Evolutionary conservation across 2,329 filamentous ascomycete genomes (phyloP).

Genomic region (Penicillium sp.): DNA sequence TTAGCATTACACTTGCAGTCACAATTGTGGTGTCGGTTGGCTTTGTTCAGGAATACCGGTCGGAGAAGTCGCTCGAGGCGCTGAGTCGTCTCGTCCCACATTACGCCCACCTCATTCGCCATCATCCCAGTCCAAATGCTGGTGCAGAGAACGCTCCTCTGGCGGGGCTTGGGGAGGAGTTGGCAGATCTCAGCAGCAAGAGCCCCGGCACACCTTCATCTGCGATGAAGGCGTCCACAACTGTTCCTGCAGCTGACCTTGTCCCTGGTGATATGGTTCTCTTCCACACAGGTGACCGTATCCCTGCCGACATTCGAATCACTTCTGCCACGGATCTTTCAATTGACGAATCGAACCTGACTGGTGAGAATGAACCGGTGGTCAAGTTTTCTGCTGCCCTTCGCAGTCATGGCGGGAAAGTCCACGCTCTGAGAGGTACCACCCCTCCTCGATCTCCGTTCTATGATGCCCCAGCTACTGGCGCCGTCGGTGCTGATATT

Average conservation of each 20-base stretch:
- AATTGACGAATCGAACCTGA: conserved; percentile 95
- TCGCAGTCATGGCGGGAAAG: conserved; percentile 31
- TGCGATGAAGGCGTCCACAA: conserved; percentile 71
- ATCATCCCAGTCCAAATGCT: conserved; percentile 32
- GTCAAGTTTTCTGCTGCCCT: conserved; percentile 68
- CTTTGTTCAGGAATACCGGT: conserved; percentile 95
- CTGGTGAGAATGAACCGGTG: conserved; percentile 93
- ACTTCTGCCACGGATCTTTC: conserved; percentile 85
- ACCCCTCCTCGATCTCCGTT: conserved; percentile 53
- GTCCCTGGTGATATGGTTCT: conserved; percentile 91
- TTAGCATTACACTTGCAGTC: conserved; percentile 93
- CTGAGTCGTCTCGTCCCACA: conserved; percentile 92
- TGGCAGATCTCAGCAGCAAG: conserved; percentile 49
- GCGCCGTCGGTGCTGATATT: conserved; percentile 62
- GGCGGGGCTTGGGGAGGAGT: conserved; percentile 34
- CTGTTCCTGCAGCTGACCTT: conserved; percentile 80
- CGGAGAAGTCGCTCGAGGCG: conserved; percentile 94
- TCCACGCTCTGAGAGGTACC: conserved; percentile 31
- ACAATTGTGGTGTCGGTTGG: conserved; percentile 96
- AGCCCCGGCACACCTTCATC: conserved; percentile 58
- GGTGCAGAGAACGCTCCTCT: conserved; percentile 22
- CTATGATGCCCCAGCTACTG: conserved; percentile 58
- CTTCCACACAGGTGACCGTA: conserved; percentile 93
- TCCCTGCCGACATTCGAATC: conserved; percentile 93
- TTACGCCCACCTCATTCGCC: conserved; percentile 88